Conservation (phyloP, 257 asterid species). For the Rehmannia glutinosa region DNA sequence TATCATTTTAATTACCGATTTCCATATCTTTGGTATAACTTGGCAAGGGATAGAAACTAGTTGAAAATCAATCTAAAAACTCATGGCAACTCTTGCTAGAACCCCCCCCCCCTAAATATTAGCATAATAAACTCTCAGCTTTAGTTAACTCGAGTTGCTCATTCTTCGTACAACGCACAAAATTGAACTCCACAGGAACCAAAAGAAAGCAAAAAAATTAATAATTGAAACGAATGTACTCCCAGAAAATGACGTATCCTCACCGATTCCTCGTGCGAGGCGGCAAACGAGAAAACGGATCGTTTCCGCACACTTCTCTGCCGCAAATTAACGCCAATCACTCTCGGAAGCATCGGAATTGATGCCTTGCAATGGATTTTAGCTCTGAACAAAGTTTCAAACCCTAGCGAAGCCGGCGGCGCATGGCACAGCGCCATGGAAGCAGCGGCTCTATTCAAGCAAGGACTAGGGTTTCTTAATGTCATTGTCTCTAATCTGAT, state of each 20-base stretch:
- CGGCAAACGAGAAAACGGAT: conserved; percentile 48
- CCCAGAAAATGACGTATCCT: conserved; percentile 6
- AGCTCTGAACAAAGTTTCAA: conserved; percentile 23
- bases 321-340: conserved; percentile 25
- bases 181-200: not conserved
- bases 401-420: conserved; percentile 43
- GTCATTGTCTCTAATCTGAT: conserved; percentile 27
- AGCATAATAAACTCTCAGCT: not conserved
- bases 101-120: not conserved
- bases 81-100: not conserved
- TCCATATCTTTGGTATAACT: not conserved
- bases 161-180: not conserved
- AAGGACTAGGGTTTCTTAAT: conserved; percentile 27
- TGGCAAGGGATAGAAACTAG: not conserved
- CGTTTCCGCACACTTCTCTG: conserved; percentile 31
- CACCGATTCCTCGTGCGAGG: conserved; percentile 82
- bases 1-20: not conserved
- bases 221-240: not conserved
- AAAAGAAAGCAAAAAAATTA: not conserved
- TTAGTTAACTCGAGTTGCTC: not conserved
- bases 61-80: not conserved
- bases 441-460: conserved; percentile 21
- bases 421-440: conserved; percentile 34
- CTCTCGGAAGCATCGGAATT: conserved; percentile 20
- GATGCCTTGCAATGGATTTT: conserved; percentile 14